Conservation (phyloP, 1,284 basidiomycete genomes). For the Wolfiporia cocos region DNA sequence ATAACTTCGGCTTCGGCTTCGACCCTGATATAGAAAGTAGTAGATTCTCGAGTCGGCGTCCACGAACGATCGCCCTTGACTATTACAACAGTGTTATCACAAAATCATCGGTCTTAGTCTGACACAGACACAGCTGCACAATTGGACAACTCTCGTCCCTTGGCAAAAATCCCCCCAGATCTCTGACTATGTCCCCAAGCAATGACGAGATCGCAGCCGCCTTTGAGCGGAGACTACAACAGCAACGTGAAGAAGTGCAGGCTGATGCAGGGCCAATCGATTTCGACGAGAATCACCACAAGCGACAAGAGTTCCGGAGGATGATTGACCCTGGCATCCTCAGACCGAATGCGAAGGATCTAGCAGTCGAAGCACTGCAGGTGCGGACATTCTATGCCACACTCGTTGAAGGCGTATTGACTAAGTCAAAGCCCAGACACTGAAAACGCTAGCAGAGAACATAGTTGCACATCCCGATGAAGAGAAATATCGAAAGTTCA, state of each 20-base stretch:
- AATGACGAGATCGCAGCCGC: constrained; percentile 4
- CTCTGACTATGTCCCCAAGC: not conserved
- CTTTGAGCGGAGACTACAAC: constrained; percentile 16
- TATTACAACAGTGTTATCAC: too few species aligned
- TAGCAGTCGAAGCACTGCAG: constrained; percentile 55
- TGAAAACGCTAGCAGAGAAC: constrained; percentile 68
- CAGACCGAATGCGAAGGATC: constrained; percentile 58
- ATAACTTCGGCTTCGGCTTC: too few species aligned
- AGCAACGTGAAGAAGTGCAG: constrained; percentile 10
- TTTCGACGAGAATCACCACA: constrained; percentile 51
- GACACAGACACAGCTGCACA: too few species aligned
- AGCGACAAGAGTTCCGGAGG: constrained; percentile 63
- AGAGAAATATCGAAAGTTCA: constrained; percentile 65
- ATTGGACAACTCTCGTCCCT: too few species aligned
- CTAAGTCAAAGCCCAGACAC: constrained; percentile 50
- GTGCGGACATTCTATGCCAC: constrained; percentile 25
- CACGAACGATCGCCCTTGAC: too few species aligned
- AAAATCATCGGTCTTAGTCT: too few species aligned
- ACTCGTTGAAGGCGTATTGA: not conserved
- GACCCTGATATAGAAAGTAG: too few species aligned
- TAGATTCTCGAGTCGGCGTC: too few species aligned
- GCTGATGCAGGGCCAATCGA: constrained; percentile 8
- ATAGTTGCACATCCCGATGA: constrained; percentile 65
- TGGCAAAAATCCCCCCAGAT: too few species aligned
- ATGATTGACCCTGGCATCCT: constrained; percentile 74